phyloP scores from a whole-genome alignment of 768 basidiomycete species.

The Leucosporidium creatinivorum region DNA sequence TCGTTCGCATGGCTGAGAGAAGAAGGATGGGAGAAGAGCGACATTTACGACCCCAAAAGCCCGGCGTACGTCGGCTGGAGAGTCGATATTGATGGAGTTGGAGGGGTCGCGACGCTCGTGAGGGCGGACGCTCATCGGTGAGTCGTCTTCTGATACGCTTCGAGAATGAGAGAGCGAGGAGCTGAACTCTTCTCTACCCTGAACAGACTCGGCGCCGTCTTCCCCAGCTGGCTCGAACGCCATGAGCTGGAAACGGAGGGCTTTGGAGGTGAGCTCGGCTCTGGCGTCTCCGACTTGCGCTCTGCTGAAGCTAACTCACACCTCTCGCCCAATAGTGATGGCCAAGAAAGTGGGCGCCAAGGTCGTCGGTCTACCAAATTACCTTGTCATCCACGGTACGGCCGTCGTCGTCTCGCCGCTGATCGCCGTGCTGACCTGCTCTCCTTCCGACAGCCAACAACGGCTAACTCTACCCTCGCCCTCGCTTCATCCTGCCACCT shows the following conservation, averaged over 20 bases:
- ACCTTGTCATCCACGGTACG: background rate
- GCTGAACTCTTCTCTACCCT: background rate
- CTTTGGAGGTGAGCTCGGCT: background rate
- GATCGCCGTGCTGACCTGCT: too few relatives aligned
- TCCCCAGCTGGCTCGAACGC: constrained; percentile 19
- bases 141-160: background rate
- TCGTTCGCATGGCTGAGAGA: too few relatives aligned
- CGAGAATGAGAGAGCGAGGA: too few relatives aligned
- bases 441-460: too few relatives aligned
- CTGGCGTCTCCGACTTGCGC: background rate
- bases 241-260: constrained; percentile 21
- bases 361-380: constrained; percentile 7
- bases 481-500: too few relatives aligned
- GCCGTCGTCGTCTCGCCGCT: too few relatives aligned
- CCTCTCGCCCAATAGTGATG: background rate
- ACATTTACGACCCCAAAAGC: constrained; percentile 4
- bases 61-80: constrained; percentile 11
- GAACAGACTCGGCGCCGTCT: constrained; percentile 9
- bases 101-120: constrained; percentile 21
- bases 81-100: constrained; percentile 17
- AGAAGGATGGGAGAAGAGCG: too few relatives aligned
- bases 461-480: too few relatives aligned
- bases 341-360: background rate
- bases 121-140: constrained; percentile 9
- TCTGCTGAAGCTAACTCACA: background rate